These are phyloP conservation scores for Microsporum canis DNA, from an alignment of 2,329 filamentous ascomycete species.

Conservation along the genomic window DNA sequence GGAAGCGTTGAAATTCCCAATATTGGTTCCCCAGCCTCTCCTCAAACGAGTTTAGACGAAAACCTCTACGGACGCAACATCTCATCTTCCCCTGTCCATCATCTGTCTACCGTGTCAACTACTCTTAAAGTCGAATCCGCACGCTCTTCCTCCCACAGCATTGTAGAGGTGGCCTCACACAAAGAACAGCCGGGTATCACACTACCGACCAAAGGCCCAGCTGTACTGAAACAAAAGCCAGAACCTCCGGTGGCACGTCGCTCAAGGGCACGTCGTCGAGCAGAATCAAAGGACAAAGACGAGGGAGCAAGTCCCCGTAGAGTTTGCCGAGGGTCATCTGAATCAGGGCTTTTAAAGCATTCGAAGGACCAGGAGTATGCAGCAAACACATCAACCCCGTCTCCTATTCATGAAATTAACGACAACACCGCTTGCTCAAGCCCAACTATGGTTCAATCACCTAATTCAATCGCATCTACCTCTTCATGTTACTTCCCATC, in stretches of 20 bases:
- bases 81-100: not conserved
- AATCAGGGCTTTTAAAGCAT: constrained; percentile 1
- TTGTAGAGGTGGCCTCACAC: constrained; percentile 65
- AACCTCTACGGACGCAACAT: not conserved
- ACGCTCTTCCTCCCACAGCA: constrained; percentile 61
- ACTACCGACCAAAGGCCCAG: constrained; percentile 53
- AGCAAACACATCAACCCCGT: not conserved
- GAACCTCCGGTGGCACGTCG: constrained; percentile 19
- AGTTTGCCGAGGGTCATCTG: not conserved
- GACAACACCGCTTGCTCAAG: not conserved
- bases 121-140: constrained; percentile 62
- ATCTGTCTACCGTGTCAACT: constrained; percentile 28
- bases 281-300: not conserved
- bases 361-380: not conserved
- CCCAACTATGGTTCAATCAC: constrained; percentile 2
- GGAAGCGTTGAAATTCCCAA: not conserved
- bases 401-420: not conserved
- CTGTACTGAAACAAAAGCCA: constrained; percentile 17
- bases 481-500: not conserved
- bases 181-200: constrained; percentile 73
- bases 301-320: not conserved
- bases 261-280: constrained; percentile 3
- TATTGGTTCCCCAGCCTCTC: not conserved
- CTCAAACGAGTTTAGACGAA: not conserved
- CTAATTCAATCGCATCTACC: not conserved